A percentile compares a stretch with the other conserved stretches of the same genome.
phyloP scores from a whole-genome alignment of 495 filamentous ascomycete genomes.

The Penicillium steckii region DNA sequence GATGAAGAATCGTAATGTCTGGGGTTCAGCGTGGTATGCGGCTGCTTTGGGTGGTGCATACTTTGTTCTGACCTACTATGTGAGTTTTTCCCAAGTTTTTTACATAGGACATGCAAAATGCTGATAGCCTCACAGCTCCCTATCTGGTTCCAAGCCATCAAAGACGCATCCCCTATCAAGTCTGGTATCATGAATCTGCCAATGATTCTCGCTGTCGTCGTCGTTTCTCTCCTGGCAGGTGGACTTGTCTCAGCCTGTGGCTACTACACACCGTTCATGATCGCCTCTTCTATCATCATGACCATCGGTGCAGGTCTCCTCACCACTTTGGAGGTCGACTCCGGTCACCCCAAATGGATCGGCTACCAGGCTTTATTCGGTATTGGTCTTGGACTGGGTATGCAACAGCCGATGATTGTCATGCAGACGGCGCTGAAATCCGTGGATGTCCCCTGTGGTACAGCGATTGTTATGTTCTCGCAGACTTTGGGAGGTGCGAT shows the following conservation, averaged over 20 bases:
- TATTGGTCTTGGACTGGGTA: constrained; percentile 63
- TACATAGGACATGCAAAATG: not conserved
- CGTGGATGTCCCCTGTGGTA: constrained; percentile 65
- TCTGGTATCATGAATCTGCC: constrained; percentile 80
- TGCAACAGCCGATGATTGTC: constrained; percentile 68
- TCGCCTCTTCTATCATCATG: constrained; percentile 55
- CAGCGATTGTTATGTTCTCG: constrained; percentile 64
- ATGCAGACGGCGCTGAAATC: constrained; percentile 63
- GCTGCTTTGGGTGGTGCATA: constrained; percentile 62
- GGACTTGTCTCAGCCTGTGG: constrained; percentile 59
- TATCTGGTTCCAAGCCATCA: constrained; percentile 88
- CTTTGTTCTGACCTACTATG: constrained; percentile 62
- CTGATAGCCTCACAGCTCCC: constrained; percentile 58
- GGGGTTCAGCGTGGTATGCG: constrained; percentile 50
- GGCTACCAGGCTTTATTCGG: constrained; percentile 75
- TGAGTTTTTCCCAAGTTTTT: constrained; percentile 12
- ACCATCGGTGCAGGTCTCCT: constrained; percentile 71
- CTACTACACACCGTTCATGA: constrained; percentile 77
- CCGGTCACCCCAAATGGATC: constrained; percentile 62
- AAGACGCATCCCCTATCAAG: constrained; percentile 61
- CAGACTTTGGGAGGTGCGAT: constrained; percentile 72
- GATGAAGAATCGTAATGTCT: constrained; percentile 69
- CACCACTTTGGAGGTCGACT: constrained; percentile 58
- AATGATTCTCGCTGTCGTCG: constrained; percentile 61
- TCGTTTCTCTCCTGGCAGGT: constrained; percentile 63